A percentile compares a stretch with the other conserved stretches of the same genome.
These are phyloP conservation scores for Lepiota venenata DNA, from an alignment of 768 basidiomycete genomes.

Conservation along the genomic window DNA sequence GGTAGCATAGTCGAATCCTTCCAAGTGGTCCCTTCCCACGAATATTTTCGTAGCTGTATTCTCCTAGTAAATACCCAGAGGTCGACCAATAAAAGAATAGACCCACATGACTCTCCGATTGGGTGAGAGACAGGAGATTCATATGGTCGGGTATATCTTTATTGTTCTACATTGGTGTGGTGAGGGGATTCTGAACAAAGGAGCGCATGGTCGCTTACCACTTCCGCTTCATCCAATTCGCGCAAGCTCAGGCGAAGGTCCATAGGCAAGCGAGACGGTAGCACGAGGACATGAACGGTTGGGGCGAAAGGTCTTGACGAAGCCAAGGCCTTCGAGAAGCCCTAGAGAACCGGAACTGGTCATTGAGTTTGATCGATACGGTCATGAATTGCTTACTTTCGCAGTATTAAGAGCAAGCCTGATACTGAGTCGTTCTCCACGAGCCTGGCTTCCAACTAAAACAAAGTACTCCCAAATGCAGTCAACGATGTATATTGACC, in stretches of 20 bases:
- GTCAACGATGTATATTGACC: slow-evolving; percentile 63
- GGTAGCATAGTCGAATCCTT: slow-evolving; percentile 54
- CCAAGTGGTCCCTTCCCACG: slow-evolving; percentile 47
- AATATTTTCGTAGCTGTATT: slow-evolving; percentile 45
- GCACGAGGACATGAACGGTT: slow-evolving; percentile 66
- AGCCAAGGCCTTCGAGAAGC: slow-evolving; percentile 49
- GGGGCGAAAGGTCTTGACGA: slow-evolving; percentile 63
- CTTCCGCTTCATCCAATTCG: slow-evolving; percentile 56
- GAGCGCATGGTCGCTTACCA: slow-evolving; percentile 40
- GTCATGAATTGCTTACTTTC: slow-evolving; percentile 35
- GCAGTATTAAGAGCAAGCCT: slow-evolving; percentile 56
- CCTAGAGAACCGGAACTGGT: slow-evolving; percentile 30
- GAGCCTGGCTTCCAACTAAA: slow-evolving; percentile 64
- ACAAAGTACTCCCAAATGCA: slow-evolving; percentile 82
- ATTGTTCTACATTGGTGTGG: slow-evolving; percentile 36
- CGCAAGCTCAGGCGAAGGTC: slow-evolving; percentile 70
- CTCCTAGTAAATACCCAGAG: slow-evolving; percentile 15
- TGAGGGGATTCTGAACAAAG: slow-evolving; percentile 11
- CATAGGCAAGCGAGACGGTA: slow-evolving; percentile 72
- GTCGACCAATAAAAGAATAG: slow-evolving; percentile 1
- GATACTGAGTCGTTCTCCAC: slow-evolving; percentile 57
- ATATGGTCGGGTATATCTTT: slow-evolving; percentile 69
- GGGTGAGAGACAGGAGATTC: slow-evolving; percentile 60
- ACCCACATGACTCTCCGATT: slow-evolving; percentile 62
- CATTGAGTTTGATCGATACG: neutral